These are phyloP conservation scores for Stygiomarasmius scandens DNA, from an alignment of 1,284 basidiomycete genomes.

Conservation along the genomic window DNA sequence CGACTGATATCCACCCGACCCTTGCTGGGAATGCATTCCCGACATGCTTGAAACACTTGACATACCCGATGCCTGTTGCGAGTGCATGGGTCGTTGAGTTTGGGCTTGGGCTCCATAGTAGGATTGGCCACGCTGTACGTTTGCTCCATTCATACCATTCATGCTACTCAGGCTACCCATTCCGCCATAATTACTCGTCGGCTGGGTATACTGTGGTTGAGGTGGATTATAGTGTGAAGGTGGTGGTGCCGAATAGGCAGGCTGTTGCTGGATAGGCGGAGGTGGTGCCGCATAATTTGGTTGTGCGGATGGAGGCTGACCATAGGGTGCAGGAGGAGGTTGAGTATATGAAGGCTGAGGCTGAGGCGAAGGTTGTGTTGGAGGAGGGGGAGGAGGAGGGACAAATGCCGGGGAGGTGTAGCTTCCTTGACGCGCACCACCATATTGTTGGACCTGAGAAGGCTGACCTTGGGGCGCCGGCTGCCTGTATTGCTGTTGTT, in stretches of 20 bases:
- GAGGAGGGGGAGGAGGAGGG: neutral
- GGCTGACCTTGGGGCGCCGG: slow-evolving; percentile 6
- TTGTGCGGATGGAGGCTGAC: neutral
- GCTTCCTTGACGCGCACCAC: neutral
- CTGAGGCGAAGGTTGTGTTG: slow-evolving; percentile 2
- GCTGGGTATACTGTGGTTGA: slow-evolving; percentile 42
- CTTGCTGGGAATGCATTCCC: slow-evolving; percentile 8
- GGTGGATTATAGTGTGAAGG: slow-evolving; percentile 2
- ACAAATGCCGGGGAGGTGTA: neutral
- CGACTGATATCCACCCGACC: slow-evolving; percentile 15
- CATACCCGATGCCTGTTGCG: slow-evolving; percentile 5
- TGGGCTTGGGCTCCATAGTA: slow-evolving; percentile 20
- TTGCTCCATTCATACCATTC: slow-evolving; percentile 6
- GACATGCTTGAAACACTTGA: neutral
- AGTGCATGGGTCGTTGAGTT: slow-evolving; percentile 23
- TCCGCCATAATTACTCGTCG: slow-evolving; percentile 36
- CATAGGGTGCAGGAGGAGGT: slow-evolving; percentile 22
- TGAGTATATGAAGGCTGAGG: slow-evolving; percentile 6
- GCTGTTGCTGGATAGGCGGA: neutral
- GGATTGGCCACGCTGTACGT: neutral
- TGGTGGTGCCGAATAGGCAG: neutral
- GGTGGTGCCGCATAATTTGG: neutral
- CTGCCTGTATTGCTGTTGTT: slow-evolving; percentile 4
- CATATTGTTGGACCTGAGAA: slow-evolving; percentile 3
- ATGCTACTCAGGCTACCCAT: slow-evolving; percentile 38